Conservation (phyloP, 495 filamentous ascomycete genomes). For the Aspergillus ostianus region DNA sequence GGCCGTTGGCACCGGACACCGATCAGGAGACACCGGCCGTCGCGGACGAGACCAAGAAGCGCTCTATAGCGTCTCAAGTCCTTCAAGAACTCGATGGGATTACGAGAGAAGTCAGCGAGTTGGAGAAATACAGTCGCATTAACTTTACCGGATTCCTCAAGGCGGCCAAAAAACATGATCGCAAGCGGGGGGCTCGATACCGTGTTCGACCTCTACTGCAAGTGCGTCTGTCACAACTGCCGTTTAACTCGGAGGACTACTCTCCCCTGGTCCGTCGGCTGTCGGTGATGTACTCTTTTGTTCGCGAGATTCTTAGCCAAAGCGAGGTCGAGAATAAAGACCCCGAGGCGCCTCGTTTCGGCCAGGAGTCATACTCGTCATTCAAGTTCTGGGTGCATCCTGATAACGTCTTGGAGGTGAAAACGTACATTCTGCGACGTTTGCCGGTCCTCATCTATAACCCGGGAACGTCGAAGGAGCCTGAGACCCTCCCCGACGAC, state of each 20-base stretch:
- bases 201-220: conserved; percentile 87
- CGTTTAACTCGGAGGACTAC: conserved; percentile 96
- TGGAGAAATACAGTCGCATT: conserved; percentile 91
- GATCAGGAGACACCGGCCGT: conserved; percentile 28
- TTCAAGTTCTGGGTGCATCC: conserved; percentile 98
- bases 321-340: conserved; percentile 44
- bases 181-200: conserved; percentile 77
- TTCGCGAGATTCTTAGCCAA: conserved; percentile 72
- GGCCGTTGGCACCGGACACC: conserved; percentile 39
- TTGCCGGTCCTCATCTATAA: conserved; percentile 92
- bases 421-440: conserved; percentile 87
- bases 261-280: conserved; percentile 81
- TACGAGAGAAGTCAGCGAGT: conserved; percentile 84
- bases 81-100: conserved; percentile 80
- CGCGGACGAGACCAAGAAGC: conserved; percentile 41
- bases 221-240: conserved; percentile 77
- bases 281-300: conserved; percentile 93
- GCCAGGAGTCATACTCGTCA: conserved; percentile 73
- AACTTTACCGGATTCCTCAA: conserved; percentile 98
- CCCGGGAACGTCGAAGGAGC: conserved; percentile 73
- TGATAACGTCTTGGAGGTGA: conserved; percentile 93
- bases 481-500: conserved; percentile 72
- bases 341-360: conserved; percentile 39
- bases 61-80: conserved; percentile 61
- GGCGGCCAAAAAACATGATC: conserved; percentile 97